Evolutionary conservation across 2,329 filamentous ascomycete species (phyloP), one percentile per base, ranked within the genome.

Genomic region (Aspergillus melleus): DNA sequence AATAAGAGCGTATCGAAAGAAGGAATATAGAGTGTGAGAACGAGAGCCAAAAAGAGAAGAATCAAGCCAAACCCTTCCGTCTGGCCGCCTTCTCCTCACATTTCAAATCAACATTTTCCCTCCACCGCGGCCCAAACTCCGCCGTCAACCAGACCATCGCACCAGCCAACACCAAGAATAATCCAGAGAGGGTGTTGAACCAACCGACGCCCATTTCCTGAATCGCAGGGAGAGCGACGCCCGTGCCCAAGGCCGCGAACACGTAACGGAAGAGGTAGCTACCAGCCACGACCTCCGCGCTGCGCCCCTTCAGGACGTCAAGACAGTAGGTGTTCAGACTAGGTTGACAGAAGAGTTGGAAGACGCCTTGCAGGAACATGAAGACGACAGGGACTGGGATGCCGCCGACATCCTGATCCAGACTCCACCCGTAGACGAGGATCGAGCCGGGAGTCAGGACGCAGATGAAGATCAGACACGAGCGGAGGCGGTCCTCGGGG

Each of bases 181-280:
- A 57, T 0, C 86, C 84, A 52, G 82, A 86, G 59, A 92, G 88
- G 1, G 90, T 92, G 50, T 84, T 88, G 72, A 92, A 93, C 89
- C 90, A 93, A 0, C 91, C 91, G 0, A 94, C 87, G 3, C 91
- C 91, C 57, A 95, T 88, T 30, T 75, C 78, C 61, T 92, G 80
- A n/a, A 92, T 83, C 1, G 88, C 89, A 0, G 91, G 91, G 58
- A 95, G 79, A 57, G 90, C 90, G 1, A 86, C 84, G 0, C 89
- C 90, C 2, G 87, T 90, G 0, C 86, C 90, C 4, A 85, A 76
- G 11, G 89, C 90, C 0, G 87, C 90, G 65, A 92, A 90, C 6
- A 92, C 70, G 73, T 94, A 95, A 6, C 91, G 82, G 54, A 90
- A 80, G 68, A 92, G 86, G 73, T 93, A 95, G 73, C 94, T 95